These are phyloP conservation scores for Tympanopsis confertula DNA, from an alignment of 2,329 filamentous ascomycete genomes.

Conservation along the genomic window DNA sequence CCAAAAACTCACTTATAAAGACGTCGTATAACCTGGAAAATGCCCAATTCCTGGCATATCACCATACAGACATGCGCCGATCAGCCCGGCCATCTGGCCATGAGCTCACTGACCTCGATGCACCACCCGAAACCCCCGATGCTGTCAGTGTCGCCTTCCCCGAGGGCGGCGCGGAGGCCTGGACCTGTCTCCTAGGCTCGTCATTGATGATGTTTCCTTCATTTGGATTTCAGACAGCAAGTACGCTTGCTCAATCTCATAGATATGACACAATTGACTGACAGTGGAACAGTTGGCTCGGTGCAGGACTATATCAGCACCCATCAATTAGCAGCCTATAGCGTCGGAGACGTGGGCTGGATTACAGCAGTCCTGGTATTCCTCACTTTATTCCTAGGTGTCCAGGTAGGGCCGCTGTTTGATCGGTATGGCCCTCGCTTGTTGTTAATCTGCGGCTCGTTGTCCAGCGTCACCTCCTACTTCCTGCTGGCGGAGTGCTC, in stretches of 20 bases:
- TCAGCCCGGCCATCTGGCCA: too few species aligned
- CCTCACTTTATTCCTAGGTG: slow-evolving; percentile 27
- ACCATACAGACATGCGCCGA: too few species aligned
- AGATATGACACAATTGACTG: neutral
- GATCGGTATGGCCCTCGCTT: slow-evolving; percentile 31
- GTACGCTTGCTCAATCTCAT: neutral
- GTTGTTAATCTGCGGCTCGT: slow-evolving; percentile 22
- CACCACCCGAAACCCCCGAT: too few species aligned
- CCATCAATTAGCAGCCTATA: slow-evolving; percentile 28
- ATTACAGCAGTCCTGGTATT: slow-evolving; percentile 33
- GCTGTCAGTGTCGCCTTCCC: neutral
- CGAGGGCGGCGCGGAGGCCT: neutral
- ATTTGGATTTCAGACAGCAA: neutral
- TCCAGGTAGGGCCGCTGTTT: slow-evolving; percentile 34
- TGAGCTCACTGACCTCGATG: too few species aligned
- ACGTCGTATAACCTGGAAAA: too few species aligned
- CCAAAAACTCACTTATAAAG: too few species aligned
- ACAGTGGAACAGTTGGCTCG: neutral
- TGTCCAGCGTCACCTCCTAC: slow-evolving; percentile 23
- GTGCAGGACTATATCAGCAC: slow-evolving; percentile 1
- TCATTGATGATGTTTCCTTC: neutral
- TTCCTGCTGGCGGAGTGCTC: slow-evolving; percentile 32
- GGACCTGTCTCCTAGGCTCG: neutral
- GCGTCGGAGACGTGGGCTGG: slow-evolving; percentile 32
- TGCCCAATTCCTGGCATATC: too few species aligned